Percentiles rank a stretch among this genome's conserved stretches.
Evolutionary conservation across 345 rosid species (phyloP).

Genomic region (Populus simonii): DNA sequence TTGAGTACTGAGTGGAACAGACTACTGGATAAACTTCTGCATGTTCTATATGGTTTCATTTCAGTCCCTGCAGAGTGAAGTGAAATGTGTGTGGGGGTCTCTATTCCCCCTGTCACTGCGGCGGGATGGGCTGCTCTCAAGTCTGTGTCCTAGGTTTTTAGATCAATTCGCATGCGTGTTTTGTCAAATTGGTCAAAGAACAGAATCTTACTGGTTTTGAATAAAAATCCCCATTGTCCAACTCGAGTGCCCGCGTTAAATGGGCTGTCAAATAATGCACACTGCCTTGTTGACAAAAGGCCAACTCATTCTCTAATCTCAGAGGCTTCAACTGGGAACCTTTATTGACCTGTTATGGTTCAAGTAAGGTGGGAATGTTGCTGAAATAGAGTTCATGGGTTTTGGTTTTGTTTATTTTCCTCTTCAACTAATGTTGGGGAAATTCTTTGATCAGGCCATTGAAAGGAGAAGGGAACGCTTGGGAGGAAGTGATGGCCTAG

Average conservation of each 20-base stretch:
- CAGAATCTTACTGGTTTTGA: not conserved
- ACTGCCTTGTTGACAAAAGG: not conserved
- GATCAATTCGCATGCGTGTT: not conserved
- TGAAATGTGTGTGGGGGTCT: not conserved
- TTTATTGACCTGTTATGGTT: not conserved
- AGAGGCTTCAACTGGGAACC: not conserved
- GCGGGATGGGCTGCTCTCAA: not conserved
- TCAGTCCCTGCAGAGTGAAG: no score
- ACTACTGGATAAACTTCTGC: no score
- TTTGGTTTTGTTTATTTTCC: not conserved
- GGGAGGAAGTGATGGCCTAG: slow-evolving; percentile 49
- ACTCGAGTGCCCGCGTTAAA: not conserved
- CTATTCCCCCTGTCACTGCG: not conserved
- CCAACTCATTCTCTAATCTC: not conserved
- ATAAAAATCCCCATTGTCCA: not conserved
- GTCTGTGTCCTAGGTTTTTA: not conserved
- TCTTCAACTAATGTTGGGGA: not conserved
- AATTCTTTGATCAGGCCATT: slow-evolving; percentile 47
- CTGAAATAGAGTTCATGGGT: not conserved
- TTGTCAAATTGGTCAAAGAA: not conserved
- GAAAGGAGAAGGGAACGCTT: slow-evolving; percentile 66
- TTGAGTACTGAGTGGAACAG: no score
- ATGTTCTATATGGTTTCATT: no score
- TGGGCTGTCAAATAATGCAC: not conserved
- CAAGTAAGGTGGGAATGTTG: not conserved